These are phyloP conservation scores for Dysphania ambrosioides DNA, from an alignment of 148 eudicot genomes.

Conservation along the genomic window DNA sequence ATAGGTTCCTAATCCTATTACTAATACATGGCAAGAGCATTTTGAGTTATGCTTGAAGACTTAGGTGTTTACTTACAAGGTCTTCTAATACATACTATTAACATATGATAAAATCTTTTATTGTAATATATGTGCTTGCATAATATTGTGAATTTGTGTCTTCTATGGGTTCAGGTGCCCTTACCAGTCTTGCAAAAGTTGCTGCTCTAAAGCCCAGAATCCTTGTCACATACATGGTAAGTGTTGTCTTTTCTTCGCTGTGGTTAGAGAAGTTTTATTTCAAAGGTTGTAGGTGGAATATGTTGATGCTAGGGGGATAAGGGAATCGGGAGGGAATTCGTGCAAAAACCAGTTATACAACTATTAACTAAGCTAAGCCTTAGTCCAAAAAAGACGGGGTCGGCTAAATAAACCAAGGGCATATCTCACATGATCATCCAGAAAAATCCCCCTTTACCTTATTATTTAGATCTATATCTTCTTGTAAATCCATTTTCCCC, in stretches of 20 bases:
- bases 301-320: background rate
- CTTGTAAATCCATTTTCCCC: no score
- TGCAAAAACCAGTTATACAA: no score
- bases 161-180: conserved; percentile 40
- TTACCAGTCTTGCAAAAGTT: conserved; percentile 48
- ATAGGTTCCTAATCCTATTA: background rate
- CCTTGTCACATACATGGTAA: conserved; percentile 51
- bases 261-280: background rate
- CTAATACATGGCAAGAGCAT: background rate
- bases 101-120: no score
- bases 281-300: background rate
- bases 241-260: background rate
- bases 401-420: no score
- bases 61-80: background rate
- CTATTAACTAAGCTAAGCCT: no score
- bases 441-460: no score
- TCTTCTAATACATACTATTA: background rate
- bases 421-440: no score
- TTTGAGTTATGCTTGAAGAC: background rate
- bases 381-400: no score
- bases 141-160: conserved; percentile 2
- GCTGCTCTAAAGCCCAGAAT: conserved; percentile 51
- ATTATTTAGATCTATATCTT: no score
- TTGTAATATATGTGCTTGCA: background rate
- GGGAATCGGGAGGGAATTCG: background rate